Percentiles rank a stretch among this genome's conserved stretches.
These are phyloP conservation scores for Tephrocybe sp. DNA, from an alignment of 768 basidiomycete species.

Conservation along the genomic window DNA sequence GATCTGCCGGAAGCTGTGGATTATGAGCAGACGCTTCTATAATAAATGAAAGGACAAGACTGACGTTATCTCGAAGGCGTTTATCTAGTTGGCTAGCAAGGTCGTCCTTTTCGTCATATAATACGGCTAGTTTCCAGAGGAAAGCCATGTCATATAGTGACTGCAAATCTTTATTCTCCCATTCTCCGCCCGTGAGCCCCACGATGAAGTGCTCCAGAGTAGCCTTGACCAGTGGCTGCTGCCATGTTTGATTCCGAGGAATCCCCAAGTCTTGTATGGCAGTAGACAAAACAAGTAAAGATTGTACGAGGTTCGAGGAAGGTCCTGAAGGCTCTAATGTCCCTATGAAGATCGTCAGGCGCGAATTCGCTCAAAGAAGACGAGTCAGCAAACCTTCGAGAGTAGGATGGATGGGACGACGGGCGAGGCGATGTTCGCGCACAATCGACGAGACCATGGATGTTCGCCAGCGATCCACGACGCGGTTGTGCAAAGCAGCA, in stretches of 20 bases:
- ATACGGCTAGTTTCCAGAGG: constrained; percentile 40
- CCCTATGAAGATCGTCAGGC: constrained; percentile 3
- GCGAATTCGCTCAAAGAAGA: not conserved
- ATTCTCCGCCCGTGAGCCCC: constrained; percentile 30
- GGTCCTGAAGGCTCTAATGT: constrained; percentile 34
- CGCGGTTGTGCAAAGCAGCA: constrained; percentile 39
- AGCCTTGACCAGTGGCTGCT: constrained; percentile 34
- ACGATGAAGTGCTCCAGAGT: constrained; percentile 40
- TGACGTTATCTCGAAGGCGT: constrained; percentile 21
- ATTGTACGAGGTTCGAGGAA: constrained; percentile 54
- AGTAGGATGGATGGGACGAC: constrained; percentile 17
- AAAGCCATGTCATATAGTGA: constrained; percentile 48
- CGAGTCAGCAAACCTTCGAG: constrained; percentile 21
- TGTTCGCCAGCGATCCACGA: constrained; percentile 56
- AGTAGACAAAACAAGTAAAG: constrained; percentile 52
- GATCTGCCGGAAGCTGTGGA: constrained; percentile 15
- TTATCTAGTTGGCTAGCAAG: constrained; percentile 24
- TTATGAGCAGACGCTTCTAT: not conserved
- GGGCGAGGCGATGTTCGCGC: constrained; percentile 21
- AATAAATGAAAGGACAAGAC: not conserved
- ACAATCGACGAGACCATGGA: constrained; percentile 36
- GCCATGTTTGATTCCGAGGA: constrained; percentile 34
- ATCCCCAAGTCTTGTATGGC: constrained; percentile 58
- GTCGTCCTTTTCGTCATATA: constrained; percentile 32
- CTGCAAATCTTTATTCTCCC: constrained; percentile 29